Conservation (phyloP, 352 stramenopile genomes). For the Globisporangium nunn region DNA sequence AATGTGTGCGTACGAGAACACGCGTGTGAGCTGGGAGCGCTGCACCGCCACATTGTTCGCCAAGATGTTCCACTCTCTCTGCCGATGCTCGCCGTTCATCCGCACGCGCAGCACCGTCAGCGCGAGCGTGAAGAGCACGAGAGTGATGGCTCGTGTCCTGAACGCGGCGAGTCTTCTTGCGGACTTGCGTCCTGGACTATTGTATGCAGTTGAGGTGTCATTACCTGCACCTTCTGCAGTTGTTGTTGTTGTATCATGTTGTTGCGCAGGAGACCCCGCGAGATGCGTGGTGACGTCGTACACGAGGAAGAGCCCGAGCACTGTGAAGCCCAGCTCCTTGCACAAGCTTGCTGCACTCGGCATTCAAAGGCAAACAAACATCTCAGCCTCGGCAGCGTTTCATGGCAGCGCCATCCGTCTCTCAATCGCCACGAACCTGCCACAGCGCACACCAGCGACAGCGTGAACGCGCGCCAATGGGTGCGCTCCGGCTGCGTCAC, state of each 20-base stretch:
- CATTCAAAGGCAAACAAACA: not conserved
- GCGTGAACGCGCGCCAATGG: constrained; percentile 13
- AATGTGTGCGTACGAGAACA: constrained; percentile 80
- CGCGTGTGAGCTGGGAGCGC: constrained; percentile 17
- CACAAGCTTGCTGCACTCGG: constrained; percentile 40
- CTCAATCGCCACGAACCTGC: constrained; percentile 7
- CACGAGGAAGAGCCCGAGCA: constrained; percentile 66
- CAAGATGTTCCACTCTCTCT: constrained; percentile 79
- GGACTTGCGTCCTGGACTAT: not conserved
- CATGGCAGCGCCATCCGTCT: not conserved
- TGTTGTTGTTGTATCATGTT: too few species aligned
- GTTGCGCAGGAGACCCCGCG: not conserved
- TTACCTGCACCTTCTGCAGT: too few species aligned
- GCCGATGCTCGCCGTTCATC: constrained; percentile 58
- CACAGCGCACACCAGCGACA: constrained; percentile 8
- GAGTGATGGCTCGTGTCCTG: constrained; percentile 8
- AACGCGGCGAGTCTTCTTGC: not conserved
- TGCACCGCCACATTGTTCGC: constrained; percentile 84
- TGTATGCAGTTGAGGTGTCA: not conserved
- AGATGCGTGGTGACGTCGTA: constrained; percentile 37
- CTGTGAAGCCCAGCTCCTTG: constrained; percentile 87
- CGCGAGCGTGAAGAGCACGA: constrained; percentile 16
- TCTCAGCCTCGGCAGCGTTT: not conserved
- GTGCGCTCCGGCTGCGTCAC: constrained; percentile 3
- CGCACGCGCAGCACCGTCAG: constrained; percentile 30